Base-by-base conservation (phyloP, 192 early-diverging fungal genomes). In the Physocladia obscura region DNA sequence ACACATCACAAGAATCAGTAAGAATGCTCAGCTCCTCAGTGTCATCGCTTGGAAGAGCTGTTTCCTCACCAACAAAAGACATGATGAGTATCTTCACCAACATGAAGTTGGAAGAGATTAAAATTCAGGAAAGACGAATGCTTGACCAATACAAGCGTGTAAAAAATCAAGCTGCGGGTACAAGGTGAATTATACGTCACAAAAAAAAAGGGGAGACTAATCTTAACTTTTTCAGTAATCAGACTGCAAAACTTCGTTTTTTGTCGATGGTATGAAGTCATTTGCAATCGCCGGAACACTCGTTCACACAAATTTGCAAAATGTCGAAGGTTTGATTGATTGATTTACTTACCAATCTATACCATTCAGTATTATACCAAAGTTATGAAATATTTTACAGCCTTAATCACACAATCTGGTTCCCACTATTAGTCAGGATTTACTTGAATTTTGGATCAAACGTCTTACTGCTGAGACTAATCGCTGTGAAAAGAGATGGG, bases 21-120 rank as follows among this genome's bases (percentile, higher is more conserved):
- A n/a, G n/a, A n/a, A n/a, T n/a, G n/a, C n/a, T n/a, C n/a, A n/a
- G n/a, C n/a, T n/a, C n/a, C n/a, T n/a, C n/a, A n/a, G n/a, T n/a
- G n/a, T n/a, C n/a, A n/a, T n/a, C n/a, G n/a, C n/a, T n/a, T n/a
- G n/a, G n/a, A n/a, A n/a, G n/a, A n/a, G n/a, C n/a, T n/a, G n/a
- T n/a, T n/a, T n/a, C n/a, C n/a, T 52, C 50, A 6, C 50, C 50
- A 27, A 26, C 21, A 21, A 52, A 52, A 21, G 50, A 52, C 50
- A 52, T 52, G 50, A 11, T 52, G 21, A 21, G 29, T 27, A 52
- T 27, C 29, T 21, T 52, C 8, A 52, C 50, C 21, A 52, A 21
- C 50, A 52, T 52, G 50, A 52, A 52, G 21, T 27, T 52, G 50
- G 50, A 52, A 21, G 50, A 52, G 21, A 52, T 52, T 21, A 52